Base-by-base conservation (phyloP, 2,329 filamentous ascomycete species). In the Aspergillus clavatus region DNA sequence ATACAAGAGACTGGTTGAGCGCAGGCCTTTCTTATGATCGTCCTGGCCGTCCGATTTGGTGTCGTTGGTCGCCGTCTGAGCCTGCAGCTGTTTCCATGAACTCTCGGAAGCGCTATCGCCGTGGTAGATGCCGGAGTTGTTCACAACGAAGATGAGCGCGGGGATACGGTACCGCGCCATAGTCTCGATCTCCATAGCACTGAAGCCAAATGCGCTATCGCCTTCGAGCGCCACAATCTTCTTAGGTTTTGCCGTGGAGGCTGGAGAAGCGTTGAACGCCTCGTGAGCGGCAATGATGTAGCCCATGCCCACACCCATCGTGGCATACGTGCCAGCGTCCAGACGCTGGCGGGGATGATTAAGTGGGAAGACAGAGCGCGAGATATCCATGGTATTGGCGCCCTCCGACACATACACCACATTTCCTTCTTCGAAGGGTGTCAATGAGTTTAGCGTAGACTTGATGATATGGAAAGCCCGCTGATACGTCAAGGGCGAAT, bases 321-420 rank as follows among this genome's bases (percentile, higher is more conserved):
- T 81, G 3, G 77, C 78, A 48, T 79, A 75, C 0, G 77, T 80
- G 1, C 78, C 78, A 3, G 78, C 78, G 58, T 81, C 78, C 18
- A 82, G 71, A 18, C 75, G 72, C 12, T 78, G 70, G 14, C 78
- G 72, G 2, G 78, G 78, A 51, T 78, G 69, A 23, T 77, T 67
- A 14, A 81, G 66, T 0, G 74, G 69, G 55, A 81, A 81, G 35
- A 73, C 68, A 10, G 73, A 75, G 16, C 78, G 73, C 2, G 75
- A 78, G 42, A 81, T 80, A 52, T 81, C 79, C 79, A 81, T 82
- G 5, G 78, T 79, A 54, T 80, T 80, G 7, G 78, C 76, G 5
- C 78, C 78, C 62, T 81, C 77, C 1, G 76, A 78, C 27, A 81
- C 66, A 49, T 80, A 81, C 18, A 80, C 73, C 19, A 80, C 70